Evolutionary conservation across 2,329 filamentous ascomycete species (phyloP).

Genomic region (Chrysoporthe puriensis): DNA sequence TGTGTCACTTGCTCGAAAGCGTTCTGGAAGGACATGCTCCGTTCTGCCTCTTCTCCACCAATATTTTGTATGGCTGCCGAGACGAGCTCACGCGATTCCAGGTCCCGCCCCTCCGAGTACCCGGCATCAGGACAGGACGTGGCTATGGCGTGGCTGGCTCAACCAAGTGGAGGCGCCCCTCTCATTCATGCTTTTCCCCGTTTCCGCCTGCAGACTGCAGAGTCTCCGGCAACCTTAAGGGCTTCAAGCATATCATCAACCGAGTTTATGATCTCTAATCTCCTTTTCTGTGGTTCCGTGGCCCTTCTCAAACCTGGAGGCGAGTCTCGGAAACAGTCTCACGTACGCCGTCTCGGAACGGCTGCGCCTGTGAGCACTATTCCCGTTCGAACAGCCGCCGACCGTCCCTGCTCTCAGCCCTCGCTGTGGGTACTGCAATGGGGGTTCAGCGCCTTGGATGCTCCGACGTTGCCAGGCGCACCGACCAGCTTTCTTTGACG

Average conservation of each 20-base stretch:
- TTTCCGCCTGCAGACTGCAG: not conserved
- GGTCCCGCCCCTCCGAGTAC: not conserved
- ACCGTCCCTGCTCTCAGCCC: not conserved
- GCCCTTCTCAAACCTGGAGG: slow-evolving; percentile 2
- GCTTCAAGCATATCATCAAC: slow-evolving; percentile 2
- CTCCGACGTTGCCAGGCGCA: not conserved
- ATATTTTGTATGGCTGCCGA: not conserved
- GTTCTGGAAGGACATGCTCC: not conserved
- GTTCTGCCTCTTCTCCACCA: not conserved
- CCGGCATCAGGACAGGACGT: not conserved
- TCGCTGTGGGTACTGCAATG: not conserved
- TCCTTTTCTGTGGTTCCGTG: not conserved
- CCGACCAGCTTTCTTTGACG: not conserved
- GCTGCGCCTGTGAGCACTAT: not conserved
- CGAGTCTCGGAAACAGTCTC: slow-evolving; percentile 17
- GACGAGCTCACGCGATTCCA: not conserved
- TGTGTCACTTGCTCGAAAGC: not conserved
- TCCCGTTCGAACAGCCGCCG: not conserved
- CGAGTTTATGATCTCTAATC: not conserved
- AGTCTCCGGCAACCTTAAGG: slow-evolving; percentile 4
- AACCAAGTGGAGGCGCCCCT: not conserved
- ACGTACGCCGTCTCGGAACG: not conserved
- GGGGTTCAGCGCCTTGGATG: not conserved
- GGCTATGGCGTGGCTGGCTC: not conserved
- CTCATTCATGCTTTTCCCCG: not conserved